Evolutionary conservation across 1,284 basidiomycete species (phyloP).

Genomic region (Microbotryum silenes-acaulis): DNA sequence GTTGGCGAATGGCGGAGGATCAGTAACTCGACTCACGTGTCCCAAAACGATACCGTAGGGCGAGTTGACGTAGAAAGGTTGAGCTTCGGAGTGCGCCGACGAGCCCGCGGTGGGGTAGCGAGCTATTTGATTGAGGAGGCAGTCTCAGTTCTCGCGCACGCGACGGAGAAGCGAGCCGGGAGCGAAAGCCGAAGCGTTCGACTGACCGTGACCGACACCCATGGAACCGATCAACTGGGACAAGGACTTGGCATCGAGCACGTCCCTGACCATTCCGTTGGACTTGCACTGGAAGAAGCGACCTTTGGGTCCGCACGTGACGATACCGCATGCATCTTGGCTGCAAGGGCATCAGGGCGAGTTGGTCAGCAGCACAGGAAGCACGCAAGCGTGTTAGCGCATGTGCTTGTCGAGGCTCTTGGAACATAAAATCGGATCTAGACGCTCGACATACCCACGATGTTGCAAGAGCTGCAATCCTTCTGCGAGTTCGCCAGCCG

Average conservation of each 20-base stretch:
- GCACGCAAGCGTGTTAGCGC: slow-evolving; percentile 9
- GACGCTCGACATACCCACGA: slow-evolving; percentile 43
- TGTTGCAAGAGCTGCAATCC: slow-evolving; percentile 86
- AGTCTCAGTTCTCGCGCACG: background rate
- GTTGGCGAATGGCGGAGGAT: background rate
- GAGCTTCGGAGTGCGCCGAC: slow-evolving; percentile 94
- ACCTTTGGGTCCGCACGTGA: slow-evolving; percentile 91
- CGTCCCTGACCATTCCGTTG: slow-evolving; percentile 99
- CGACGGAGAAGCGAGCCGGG: slow-evolving; percentile 10
- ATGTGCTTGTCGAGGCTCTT: no score
- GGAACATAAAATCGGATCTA: no score
- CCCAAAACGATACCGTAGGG: slow-evolving; percentile 98
- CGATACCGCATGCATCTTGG: slow-evolving; percentile 96
- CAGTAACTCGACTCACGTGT: slow-evolving; percentile 57
- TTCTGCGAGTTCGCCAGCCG: slow-evolving; percentile 50
- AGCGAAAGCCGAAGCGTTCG: slow-evolving; percentile 29
- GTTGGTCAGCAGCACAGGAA: slow-evolving; percentile 22
- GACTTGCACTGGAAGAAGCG: slow-evolving; percentile 98
- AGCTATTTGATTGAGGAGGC: slow-evolving; percentile 48
- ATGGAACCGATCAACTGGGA: slow-evolving; percentile 79
- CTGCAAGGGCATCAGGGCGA: slow-evolving; percentile 44
- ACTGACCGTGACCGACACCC: slow-evolving; percentile 93
- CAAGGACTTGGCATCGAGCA: slow-evolving; percentile 78
- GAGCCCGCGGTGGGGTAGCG: slow-evolving; percentile 97
- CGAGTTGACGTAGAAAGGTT: slow-evolving; percentile 99